Conservation (phyloP, 2,329 filamentous ascomycete genomes). For the Emericellopsis atlantica region DNA sequence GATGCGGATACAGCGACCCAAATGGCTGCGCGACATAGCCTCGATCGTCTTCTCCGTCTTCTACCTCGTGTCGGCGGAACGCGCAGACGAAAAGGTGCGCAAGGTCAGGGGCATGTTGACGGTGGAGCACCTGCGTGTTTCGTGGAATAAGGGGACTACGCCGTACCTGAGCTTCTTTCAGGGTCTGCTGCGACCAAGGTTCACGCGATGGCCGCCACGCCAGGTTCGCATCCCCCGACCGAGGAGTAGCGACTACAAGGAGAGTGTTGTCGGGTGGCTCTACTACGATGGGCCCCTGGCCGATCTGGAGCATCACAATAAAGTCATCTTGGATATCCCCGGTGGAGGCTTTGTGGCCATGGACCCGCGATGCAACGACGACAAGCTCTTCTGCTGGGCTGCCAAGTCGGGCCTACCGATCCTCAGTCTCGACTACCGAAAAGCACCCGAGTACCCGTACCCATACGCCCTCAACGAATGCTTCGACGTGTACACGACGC, state of each 20-base stretch:
- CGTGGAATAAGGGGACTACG: conserved; percentile 90
- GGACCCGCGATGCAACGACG: conserved; percentile 87
- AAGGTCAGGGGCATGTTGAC: conserved; percentile 80
- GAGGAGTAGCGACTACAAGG: conserved; percentile 64
- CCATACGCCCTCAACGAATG: conserved; percentile 36
- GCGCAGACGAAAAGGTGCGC: conserved; percentile 91
- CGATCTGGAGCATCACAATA: conserved; percentile 62
- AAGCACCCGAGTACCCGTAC: conserved; percentile 37
- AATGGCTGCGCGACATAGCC: conserved; percentile 70
- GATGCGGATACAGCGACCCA: conserved; percentile 65
- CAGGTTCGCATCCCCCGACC: conserved; percentile 78
- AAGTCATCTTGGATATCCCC: conserved; percentile 77
- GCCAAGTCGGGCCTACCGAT: conserved; percentile 80
- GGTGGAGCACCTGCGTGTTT: conserved; percentile 79
- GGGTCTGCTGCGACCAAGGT: conserved; percentile 59
- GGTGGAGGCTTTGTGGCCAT: conserved; percentile 95
- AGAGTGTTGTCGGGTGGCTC: conserved; percentile 76
- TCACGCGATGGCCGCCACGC: conserved; percentile 71
- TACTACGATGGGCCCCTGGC: conserved; percentile 86
- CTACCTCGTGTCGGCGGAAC: conserved; percentile 85
- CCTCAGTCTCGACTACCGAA: conserved; percentile 74
- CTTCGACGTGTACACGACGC: conserved; percentile 30
- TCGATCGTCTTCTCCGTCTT: conserved; percentile 79
- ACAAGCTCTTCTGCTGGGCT: conserved; percentile 88
- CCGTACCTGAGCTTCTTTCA: conserved; percentile 71